phyloP scores from a whole-genome alignment of 495 filamentous ascomycete species.

The Penicillium verhagenii region DNA sequence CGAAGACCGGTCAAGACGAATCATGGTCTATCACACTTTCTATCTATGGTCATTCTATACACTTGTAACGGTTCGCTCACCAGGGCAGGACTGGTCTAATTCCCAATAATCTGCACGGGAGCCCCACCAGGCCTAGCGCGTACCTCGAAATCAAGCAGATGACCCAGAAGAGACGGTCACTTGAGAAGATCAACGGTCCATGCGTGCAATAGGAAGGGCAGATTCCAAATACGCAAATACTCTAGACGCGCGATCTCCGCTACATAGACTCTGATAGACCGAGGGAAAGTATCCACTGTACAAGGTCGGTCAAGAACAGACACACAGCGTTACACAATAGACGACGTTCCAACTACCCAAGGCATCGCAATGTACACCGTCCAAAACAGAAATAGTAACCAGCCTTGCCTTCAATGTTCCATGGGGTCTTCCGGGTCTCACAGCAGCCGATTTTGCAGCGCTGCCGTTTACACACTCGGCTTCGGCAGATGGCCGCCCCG shows the following conservation, averaged over 20 bases:
- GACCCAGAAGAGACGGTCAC: conserved; percentile 31
- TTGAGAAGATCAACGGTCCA: conserved; percentile 42
- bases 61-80: background rate
- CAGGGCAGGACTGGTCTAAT: conserved; percentile 14
- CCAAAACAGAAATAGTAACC: conserved; percentile 11
- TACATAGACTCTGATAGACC: conserved; percentile 5
- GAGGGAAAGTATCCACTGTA: conserved; percentile 13
- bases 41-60: conserved; percentile 2
- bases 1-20: background rate
- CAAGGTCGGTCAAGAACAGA: conserved; percentile 18
- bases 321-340: conserved; percentile 17
- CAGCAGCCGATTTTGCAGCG: conserved; percentile 19
- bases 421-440: conserved; percentile 15
- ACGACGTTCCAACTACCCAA: conserved; percentile 6
- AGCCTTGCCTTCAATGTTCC: background rate
- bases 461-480: conserved; percentile 22
- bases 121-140: conserved; percentile 15
- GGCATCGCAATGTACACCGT: conserved; percentile 11
- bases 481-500: conserved; percentile 11
- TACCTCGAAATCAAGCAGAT: conserved; percentile 27
- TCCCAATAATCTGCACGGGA: conserved; percentile 22
- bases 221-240: conserved; percentile 13
- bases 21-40: background rate
- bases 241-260: conserved; percentile 12
- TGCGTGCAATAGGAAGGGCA: conserved; percentile 24